Evolutionary conservation across 371 early-diverging fungal genomes (phyloP).

Genomic region (Mortierella sp.): DNA sequence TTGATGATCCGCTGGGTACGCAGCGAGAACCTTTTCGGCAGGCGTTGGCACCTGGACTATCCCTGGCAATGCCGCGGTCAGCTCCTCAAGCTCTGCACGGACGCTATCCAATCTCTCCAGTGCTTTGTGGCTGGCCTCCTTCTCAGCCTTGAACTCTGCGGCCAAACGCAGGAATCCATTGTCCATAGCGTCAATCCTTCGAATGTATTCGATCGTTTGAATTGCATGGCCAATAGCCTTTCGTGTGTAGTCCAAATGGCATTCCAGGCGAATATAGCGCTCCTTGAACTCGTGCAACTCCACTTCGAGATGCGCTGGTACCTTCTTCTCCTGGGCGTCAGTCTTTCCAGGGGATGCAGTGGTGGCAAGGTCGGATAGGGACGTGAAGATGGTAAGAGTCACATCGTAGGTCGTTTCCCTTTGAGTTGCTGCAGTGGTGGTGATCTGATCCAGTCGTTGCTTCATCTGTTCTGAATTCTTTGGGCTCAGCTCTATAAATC

Average conservation of each 20-base stretch:
- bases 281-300: slow-evolving; percentile 47
- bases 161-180: slow-evolving; percentile 40
- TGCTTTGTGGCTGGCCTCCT: slow-evolving; percentile 30
- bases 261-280: slow-evolving; percentile 29
- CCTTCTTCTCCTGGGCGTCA: slow-evolving; percentile 10
- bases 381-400: slow-evolving; percentile 39
- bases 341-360: slow-evolving; percentile 24
- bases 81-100: slow-evolving; percentile 29
- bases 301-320: slow-evolving; percentile 47
- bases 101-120: slow-evolving; percentile 32
- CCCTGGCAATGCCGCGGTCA: slow-evolving; percentile 8
- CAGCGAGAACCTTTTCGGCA: slow-evolving; percentile 26
- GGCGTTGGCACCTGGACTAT: slow-evolving; percentile 35
- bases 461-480: slow-evolving; percentile 31
- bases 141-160: slow-evolving; percentile 34
- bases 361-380: slow-evolving; percentile 33
- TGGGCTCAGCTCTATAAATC: slow-evolving; percentile 18
- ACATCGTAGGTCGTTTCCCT: slow-evolving; percentile 43
- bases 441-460: slow-evolving; percentile 27
- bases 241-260: slow-evolving; percentile 23
- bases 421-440: slow-evolving; percentile 19
- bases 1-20: slow-evolving; percentile 12
- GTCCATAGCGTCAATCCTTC: slow-evolving; percentile 43
- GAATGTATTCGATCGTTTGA: slow-evolving; percentile 9
- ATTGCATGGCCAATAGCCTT: slow-evolving; percentile 16